Evolutionary conservation across 345 rosid genomes (phyloP), one percentile per base, ranked within the genome.

Genomic region (Eucalyptus regnans): DNA sequence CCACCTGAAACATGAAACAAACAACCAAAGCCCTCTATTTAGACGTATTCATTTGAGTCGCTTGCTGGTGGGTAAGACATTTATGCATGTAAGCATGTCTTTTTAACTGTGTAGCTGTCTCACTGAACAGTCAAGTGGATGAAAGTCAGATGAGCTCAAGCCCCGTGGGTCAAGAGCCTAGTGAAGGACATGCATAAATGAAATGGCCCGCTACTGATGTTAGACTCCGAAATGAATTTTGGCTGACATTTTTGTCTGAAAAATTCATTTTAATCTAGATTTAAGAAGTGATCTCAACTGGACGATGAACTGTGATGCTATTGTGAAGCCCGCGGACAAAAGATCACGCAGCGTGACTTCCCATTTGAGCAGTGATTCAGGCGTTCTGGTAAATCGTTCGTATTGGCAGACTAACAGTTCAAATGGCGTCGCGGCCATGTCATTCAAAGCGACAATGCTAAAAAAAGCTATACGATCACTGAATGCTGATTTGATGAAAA

Each of bases 1-100:
- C 97, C 62, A 95, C 98, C 98, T 97, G 90, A 88, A 91, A 50
- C 88, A 66, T 27, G 46, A 86, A 23, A 71, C 22, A 25, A 48
- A 54, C 66, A 52, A 54, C 50, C 27, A 23, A 9, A 37, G 48
- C 60, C 66, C 81, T 33, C 29, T 6, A 10, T 76, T 76, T 76
- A 76, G 83, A 37, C 43, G 83, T 22, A 86, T 31, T 54, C 20
- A 10, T 8, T 50, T 10, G 41, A 52, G 64, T n/a, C 13, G 9
- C 87, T 56, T 31, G 17, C 29, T 43, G 23, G 31, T 5, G 33
- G 27, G 52, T 9, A 86, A 86, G 27, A 48, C 33, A 85, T 85
- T 48, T 29, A 85, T 1, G 52, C 86, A 50, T 23, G 12, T 17
- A 43, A 10, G n/a, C 37, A n/a, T 43, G 41, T 66, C 43, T 29